Evolutionary conservation across 345 rosid species (phyloP), one percentile per base, ranked within the genome.

Genomic region (Kernera saxatilis): DNA sequence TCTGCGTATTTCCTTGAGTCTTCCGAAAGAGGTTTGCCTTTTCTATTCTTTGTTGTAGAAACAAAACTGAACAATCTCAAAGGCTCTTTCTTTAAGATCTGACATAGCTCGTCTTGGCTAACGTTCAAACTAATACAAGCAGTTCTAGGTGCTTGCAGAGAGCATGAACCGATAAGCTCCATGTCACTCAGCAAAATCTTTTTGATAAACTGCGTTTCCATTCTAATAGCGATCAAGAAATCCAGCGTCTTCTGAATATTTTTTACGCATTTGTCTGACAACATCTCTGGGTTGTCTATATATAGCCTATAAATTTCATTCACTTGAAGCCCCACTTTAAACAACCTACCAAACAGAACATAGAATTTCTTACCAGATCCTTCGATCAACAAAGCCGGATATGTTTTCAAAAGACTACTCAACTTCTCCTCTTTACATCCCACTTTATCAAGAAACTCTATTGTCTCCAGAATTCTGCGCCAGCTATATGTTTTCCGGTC

Each of bases 311-410:
- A 54, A 37, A 80, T 74, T 56, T 78, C 86, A 71, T 76, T 60
- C 82, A 80, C 72, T 22, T 58, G 44, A 52, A 90, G 77, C 61
- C 97, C 93, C 63, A 79, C 69, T 69, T 92, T 88, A 65, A 84
- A 74, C 50, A 90, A 80, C 62, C 75, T 75, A 65, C 91, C 85
- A 78, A 88, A 82, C 77, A 88, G 65, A 40, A 83, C 81, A 77
- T 71, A 80, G 45, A 86, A 82, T 59, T 71, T 84, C 77, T 81
- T 85, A 64, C 98, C 90, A 0, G 88, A 87, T 23, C 88, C 88
- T 80, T 80, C 87, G 18, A 88, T 78, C 65, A 87, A 77, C 55
- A 87, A 66, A 26, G 73, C 77, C 18, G 91, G 95, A 82, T 81
- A 73, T 22, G 48, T 77, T 53, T 64, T 80, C 64, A 90, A 59